Conservation (phyloP, 2,329 filamentous ascomycete genomes). For the Xylaria sp. region DNA sequence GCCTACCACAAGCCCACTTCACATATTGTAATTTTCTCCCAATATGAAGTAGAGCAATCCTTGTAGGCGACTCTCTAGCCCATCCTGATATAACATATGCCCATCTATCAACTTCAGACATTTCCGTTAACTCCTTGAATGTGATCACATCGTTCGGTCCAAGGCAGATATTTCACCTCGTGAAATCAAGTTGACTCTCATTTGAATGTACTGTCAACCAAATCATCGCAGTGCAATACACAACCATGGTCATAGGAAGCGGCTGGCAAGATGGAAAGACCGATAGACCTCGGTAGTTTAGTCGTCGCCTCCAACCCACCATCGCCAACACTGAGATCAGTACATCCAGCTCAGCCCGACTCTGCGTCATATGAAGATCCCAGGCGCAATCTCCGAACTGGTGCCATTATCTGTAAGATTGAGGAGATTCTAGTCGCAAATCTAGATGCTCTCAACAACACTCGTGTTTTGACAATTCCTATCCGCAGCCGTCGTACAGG, state of each 20-base stretch:
- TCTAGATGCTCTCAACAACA: conserved; percentile 59
- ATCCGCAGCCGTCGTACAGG: conserved; percentile 54
- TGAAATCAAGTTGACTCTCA: not conserved
- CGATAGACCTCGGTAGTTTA: not conserved
- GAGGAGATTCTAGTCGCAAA: conserved; percentile 66
- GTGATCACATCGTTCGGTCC: not conserved
- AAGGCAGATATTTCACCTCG: not conserved
- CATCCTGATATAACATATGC: too few relatives aligned
- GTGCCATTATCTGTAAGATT: conserved; percentile 55
- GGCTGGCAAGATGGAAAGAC: conserved; percentile 16
- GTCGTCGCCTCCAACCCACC: not conserved
- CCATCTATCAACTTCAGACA: not conserved
- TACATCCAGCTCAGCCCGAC: not conserved
- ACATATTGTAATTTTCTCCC: not conserved
- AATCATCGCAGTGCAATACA: not conserved
- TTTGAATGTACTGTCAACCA: not conserved
- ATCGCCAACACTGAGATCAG: conserved; percentile 18
- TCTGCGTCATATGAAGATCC: conserved; percentile 8
- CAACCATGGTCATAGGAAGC: not conserved
- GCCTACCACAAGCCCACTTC: not conserved
- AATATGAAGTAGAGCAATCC: not conserved
- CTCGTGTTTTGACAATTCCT: conserved; percentile 59
- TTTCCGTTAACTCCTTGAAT: not conserved
- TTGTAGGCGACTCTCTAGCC: not conserved
- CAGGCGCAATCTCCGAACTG: conserved; percentile 22